These are phyloP conservation scores for Elsinoe necatrix DNA, from an alignment of 2,329 filamentous ascomycete genomes.

Conservation along the genomic window DNA sequence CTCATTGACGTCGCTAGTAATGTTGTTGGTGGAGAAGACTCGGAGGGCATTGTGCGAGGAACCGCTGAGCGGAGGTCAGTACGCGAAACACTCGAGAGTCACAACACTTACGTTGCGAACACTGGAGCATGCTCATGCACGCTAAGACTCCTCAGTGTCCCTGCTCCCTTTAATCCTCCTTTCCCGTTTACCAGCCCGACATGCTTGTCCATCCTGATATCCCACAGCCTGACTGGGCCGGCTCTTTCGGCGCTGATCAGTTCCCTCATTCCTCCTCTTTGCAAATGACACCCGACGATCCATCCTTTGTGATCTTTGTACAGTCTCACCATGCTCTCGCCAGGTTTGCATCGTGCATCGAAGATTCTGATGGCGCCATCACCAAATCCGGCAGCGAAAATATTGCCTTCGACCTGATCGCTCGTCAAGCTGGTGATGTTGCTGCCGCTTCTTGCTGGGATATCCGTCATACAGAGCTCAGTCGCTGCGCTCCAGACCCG, in stretches of 20 bases:
- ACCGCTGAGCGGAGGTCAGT: constrained; percentile 13
- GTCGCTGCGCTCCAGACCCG: constrained; percentile 92
- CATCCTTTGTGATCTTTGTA: constrained; percentile 96
- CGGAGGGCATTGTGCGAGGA: constrained; percentile 20
- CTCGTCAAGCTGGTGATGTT: constrained; percentile 94
- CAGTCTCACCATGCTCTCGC: constrained; percentile 87
- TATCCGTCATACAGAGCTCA: constrained; percentile 86
- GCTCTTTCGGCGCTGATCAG: constrained; percentile 84
- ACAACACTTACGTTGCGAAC: constrained; percentile 58
- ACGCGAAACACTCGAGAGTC: background rate
- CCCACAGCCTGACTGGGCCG: constrained; percentile 92
- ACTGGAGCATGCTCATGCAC: constrained; percentile 96
- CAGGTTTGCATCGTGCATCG: constrained; percentile 69
- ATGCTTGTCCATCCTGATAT: constrained; percentile 72
- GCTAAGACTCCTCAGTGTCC: constrained; percentile 74
- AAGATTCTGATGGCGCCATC: constrained; percentile 93
- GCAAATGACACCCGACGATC: constrained; percentile 95
- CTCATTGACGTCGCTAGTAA: constrained; percentile 39
- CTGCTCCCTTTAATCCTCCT: constrained; percentile 40
- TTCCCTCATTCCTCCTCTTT: constrained; percentile 87
- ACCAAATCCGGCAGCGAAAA: constrained; percentile 93
- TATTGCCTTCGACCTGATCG: constrained; percentile 93
- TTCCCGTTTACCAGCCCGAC: constrained; percentile 64
- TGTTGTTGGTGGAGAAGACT: constrained; percentile 20
- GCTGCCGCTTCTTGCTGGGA: constrained; percentile 85